A percentile compares a stretch with the other conserved stretches of the same genome.
Conservation (phyloP, 495 filamentous ascomycete genomes). For the Paragyromitra xinjiangensis region DNA sequence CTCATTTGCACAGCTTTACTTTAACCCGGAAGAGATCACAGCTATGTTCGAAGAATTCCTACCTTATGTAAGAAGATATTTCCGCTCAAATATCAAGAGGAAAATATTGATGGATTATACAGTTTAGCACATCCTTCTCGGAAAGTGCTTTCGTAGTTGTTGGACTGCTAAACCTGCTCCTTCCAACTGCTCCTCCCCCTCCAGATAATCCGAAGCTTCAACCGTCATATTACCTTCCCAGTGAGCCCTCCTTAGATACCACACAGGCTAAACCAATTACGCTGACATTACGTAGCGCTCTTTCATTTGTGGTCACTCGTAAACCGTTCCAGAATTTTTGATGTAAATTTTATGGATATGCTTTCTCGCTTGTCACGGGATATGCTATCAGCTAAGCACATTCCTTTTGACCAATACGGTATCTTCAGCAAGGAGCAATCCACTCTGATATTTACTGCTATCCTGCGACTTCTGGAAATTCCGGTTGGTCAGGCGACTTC, state of each 20-base stretch:
- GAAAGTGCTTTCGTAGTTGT: constrained; percentile 88
- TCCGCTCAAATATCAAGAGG: constrained; percentile 10
- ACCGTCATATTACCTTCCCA: constrained; percentile 84
- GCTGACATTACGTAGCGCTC: constrained; percentile 65
- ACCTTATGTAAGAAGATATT: constrained; percentile 65
- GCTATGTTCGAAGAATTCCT: constrained; percentile 93
- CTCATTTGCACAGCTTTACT: constrained; percentile 87
- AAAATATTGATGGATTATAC: constrained; percentile 49
- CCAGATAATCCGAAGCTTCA: constrained; percentile 73
- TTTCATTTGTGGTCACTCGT: constrained; percentile 97
- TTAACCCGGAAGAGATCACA: constrained; percentile 84
- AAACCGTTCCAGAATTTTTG: constrained; percentile 85
- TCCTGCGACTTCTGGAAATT: constrained; percentile 89
- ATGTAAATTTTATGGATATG: constrained; percentile 86
- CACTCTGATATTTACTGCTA: constrained; percentile 88
- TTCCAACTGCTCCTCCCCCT: constrained; percentile 83
- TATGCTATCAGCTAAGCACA: constrained; percentile 73
- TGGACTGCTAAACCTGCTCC: constrained; percentile 81
- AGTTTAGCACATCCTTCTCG: constrained; percentile 90
- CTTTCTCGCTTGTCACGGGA: constrained; percentile 87
- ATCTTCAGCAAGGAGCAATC: constrained; percentile 94
- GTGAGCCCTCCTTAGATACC: constrained; percentile 36
- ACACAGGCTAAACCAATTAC: not conserved
- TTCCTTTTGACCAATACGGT: constrained; percentile 85
- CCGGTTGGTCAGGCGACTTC: constrained; percentile 95